Base-by-base conservation (phyloP, 179 eudicot genomes). In the Vitellaria paradoxa region DNA sequence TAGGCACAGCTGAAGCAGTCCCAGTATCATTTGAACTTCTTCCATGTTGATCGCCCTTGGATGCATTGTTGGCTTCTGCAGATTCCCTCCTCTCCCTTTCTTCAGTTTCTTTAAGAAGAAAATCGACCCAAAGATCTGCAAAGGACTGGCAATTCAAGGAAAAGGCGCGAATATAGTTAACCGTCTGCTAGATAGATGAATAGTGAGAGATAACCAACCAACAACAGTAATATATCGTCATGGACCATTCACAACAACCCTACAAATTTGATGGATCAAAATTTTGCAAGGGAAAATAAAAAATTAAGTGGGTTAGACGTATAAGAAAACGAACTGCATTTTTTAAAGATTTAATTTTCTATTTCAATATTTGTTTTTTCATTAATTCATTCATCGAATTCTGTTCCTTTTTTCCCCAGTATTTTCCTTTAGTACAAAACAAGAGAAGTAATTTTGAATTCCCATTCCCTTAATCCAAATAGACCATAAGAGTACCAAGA, bases 71-170 rank as follows among this genome's bases (percentile, higher is more conserved):
- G 42, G 88, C 80, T 82, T 83, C 92, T 65, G 81, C 84, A 12
- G 90, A 83, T 77, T 90, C 97, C 21, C 85, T 86, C 82, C 83
- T 96, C 74, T 93, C 97, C 84, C 97, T 92, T 84, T 93, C 96
- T 84, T 89, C 98, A n/a, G 92, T 83, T 88, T 96, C 98, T 82
- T 87, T 92, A 73, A 96, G 96, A 83, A 96, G 96, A 72, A 89
- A 96, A 85, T 96, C 99, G 69, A 96, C 99, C 99, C 99, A 96
- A 46, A 93, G 86, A 88, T 96, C 98, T 75, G 97, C 96, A 70
- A 96, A 93, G 40, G 98, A 90, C 99, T 96, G 93, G 5, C 45
- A 42, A 42, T 42, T 0, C 0, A 65, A 60, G 71, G 50, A 67
- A 46, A 68, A 42, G 6, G 30, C 18, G 72, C 9, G 3, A 7